phyloP scores from a whole-genome alignment of 192 early-diverging fungal genomes.

The Spinellus fusiger region DNA sequence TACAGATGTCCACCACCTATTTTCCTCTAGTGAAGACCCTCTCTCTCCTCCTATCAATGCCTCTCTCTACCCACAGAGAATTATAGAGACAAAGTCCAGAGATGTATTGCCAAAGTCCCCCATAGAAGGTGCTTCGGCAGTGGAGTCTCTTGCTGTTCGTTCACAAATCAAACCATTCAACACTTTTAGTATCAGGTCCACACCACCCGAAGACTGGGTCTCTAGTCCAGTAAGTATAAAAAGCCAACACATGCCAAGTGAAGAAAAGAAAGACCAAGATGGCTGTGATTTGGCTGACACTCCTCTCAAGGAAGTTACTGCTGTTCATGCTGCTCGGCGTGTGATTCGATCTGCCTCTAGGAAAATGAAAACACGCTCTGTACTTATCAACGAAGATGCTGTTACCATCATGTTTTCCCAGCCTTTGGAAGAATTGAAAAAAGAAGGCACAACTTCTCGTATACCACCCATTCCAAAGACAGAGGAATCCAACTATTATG shows the following conservation, averaged over 20 bases:
- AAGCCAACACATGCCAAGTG: background rate
- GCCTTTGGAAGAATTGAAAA: background rate
- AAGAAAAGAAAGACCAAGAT: background rate
- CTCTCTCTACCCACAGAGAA: background rate
- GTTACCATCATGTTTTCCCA: slow-evolving; percentile 5
- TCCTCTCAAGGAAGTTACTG: background rate
- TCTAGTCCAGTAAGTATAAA: background rate
- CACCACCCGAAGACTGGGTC: background rate
- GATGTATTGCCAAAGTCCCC: background rate
- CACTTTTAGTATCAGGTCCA: background rate
- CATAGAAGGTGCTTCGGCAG: background rate
- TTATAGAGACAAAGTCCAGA: background rate
- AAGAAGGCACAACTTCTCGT: background rate
- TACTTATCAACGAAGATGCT: background rate
- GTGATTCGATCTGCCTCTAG: slow-evolving; percentile 16
- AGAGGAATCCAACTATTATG: slow-evolving; percentile 3
- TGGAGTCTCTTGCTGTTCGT: background rate
- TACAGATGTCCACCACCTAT: background rate
- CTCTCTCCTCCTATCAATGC: background rate
- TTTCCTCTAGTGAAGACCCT: background rate
- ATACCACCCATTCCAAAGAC: background rate
- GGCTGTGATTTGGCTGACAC: background rate
- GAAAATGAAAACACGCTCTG: slow-evolving; percentile 15
- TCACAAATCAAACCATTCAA: background rate
- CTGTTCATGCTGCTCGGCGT: slow-evolving; percentile 13